Conservation (phyloP, 768 basidiomycete genomes). For the Hebeloma cylindrosporum region DNA sequence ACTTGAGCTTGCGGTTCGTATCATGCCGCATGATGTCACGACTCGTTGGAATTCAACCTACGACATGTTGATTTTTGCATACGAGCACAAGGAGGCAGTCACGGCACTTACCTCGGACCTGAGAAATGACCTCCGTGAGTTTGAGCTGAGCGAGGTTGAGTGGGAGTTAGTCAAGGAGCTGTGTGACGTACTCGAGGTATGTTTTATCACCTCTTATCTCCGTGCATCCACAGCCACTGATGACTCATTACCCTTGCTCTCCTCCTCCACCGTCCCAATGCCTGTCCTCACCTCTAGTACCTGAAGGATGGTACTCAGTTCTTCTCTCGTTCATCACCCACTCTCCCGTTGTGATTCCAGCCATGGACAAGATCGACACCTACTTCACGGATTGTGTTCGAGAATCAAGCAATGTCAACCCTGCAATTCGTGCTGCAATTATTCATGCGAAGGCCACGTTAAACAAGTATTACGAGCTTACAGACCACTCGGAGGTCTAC, state of each 20-base stretch:
- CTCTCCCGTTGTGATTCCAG: constrained; percentile 4
- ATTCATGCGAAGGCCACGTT: constrained; percentile 24
- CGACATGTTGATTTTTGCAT: constrained; percentile 32
- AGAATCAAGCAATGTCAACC: neutral
- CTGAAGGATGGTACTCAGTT: too few relatives aligned
- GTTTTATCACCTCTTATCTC: neutral
- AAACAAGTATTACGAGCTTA: constrained; percentile 29
- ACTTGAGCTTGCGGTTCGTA: constrained; percentile 4
- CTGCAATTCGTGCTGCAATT: constrained; percentile 21
- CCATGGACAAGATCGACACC: constrained; percentile 14
- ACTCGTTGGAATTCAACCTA: constrained; percentile 40
- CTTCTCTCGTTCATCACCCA: too few relatives aligned
- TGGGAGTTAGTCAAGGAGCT: constrained; percentile 33
- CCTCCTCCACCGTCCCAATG: too few relatives aligned
- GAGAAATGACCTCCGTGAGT: constrained; percentile 16
- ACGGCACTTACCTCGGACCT: constrained; percentile 21
- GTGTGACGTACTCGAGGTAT: constrained; percentile 9
- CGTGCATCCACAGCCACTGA: neutral
- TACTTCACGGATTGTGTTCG: constrained; percentile 4
- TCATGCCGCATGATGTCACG: constrained; percentile 34
- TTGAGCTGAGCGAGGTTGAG: constrained; percentile 22
- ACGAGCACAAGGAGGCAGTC: constrained; percentile 25
- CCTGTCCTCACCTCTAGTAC: too few relatives aligned
- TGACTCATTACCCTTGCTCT: neutral
- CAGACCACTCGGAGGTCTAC: constrained; percentile 30